A percentile compares a stretch with the other conserved stretches of the same genome.
Conservation (phyloP, 1,284 basidiomycete genomes). For the Ceratobasidium theobromae region DNA sequence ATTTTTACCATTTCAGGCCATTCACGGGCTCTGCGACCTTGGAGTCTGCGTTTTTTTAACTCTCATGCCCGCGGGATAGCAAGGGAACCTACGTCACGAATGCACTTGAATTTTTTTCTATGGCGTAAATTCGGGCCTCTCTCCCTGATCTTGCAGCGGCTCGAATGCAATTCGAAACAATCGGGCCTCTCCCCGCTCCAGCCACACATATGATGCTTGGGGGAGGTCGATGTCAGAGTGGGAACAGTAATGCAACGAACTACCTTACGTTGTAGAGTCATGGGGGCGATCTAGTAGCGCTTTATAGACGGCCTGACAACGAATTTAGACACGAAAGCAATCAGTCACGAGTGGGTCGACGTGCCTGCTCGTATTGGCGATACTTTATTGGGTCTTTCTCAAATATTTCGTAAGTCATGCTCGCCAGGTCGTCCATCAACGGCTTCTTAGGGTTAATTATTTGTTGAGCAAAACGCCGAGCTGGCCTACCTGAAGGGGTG, state of each 20-base stretch:
- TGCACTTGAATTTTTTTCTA: slow-evolving; percentile 96
- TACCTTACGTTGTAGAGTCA: slow-evolving; percentile 60
- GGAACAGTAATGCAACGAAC: slow-evolving; percentile 44
- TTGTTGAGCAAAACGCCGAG: not conserved
- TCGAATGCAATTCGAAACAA: slow-evolving; percentile 83
- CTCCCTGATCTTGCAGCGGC: slow-evolving; percentile 74
- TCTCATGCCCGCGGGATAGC: slow-evolving; percentile 34
- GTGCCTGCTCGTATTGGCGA: slow-evolving; percentile 87
- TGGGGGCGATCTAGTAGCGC: slow-evolving; percentile 74
- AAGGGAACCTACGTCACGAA: slow-evolving; percentile 77
- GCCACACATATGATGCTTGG: slow-evolving; percentile 82
- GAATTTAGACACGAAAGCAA: slow-evolving; percentile 23
- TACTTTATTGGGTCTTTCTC: slow-evolving; percentile 99
- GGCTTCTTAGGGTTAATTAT: slow-evolving; percentile 57
- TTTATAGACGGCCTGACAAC: slow-evolving; percentile 68
- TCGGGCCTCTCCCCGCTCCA: slow-evolving; percentile 92
- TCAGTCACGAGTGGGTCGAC: slow-evolving; percentile 34
- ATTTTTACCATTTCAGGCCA: slow-evolving; percentile 85
- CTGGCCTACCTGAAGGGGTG: slow-evolving; percentile 75
- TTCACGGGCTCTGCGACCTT: slow-evolving; percentile 75
- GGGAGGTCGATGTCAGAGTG: slow-evolving; percentile 5
- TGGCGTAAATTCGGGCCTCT: slow-evolving; percentile 75
- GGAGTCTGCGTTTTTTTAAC: slow-evolving; percentile 56
- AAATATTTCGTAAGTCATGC: slow-evolving; percentile 95
- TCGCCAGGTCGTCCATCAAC: slow-evolving; percentile 95